Conservation (phyloP, 805 yeast genomes). For the Ogataea minuta region DNA sequence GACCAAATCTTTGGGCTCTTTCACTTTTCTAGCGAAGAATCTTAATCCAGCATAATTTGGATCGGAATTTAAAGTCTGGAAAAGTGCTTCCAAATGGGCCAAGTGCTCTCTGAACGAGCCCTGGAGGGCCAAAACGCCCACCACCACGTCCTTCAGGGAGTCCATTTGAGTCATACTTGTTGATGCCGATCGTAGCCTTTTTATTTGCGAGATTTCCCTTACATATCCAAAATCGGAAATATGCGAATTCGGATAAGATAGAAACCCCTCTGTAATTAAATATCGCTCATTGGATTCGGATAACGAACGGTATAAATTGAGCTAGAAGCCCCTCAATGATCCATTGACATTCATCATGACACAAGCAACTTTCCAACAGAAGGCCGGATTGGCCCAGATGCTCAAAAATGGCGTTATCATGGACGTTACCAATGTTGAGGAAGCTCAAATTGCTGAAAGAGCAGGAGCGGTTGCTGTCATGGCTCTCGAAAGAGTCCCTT, state of each 20-base stretch:
- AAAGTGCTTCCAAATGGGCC: conserved; percentile 42
- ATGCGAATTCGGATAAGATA: neutral
- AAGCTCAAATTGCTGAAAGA: conserved; percentile 73
- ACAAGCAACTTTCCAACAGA: conserved; percentile 44
- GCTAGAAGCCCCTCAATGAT: neutral
- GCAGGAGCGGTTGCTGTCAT: conserved; percentile 91
- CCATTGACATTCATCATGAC: conserved; percentile 2
- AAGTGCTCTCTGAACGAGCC: conserved; percentile 78
- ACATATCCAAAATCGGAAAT: neutral
- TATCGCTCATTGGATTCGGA: neutral
- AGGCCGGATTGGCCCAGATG: conserved; percentile 84
- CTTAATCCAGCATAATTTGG: conserved; percentile 29
- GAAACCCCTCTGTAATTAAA: neutral
- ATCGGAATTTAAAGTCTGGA: conserved; percentile 27
- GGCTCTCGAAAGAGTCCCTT: conserved; percentile 85
- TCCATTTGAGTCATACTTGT: neutral
- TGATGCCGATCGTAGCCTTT: neutral
- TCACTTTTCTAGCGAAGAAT: conserved; percentile 46
- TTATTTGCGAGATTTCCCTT: neutral
- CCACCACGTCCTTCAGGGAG: conserved; percentile 19
- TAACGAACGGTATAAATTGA: conserved; percentile 3
- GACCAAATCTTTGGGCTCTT: conserved; percentile 48
- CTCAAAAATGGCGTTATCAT: conserved; percentile 73
- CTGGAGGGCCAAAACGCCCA: conserved; percentile 76
- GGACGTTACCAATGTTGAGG: conserved; percentile 78